Conservation (phyloP, 345 rosid species). For the Eucalyptus pauciflora region DNA sequence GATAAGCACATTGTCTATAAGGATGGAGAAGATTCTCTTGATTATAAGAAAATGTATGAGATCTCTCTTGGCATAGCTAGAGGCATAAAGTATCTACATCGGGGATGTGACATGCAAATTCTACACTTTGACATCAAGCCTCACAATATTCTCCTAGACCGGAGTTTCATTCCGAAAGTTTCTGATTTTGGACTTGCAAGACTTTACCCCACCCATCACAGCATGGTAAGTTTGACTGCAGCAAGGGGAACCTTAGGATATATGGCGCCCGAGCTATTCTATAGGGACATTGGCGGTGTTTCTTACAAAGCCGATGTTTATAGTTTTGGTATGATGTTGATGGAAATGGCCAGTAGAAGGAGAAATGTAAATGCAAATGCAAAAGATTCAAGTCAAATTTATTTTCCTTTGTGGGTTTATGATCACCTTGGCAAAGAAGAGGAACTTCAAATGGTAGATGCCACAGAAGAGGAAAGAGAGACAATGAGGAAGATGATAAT, state of each 20-base stretch:
- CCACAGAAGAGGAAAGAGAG: neutral
- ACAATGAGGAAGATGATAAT: rapidly evolving
- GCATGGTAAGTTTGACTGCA: rapidly evolving
- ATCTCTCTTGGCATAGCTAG: neutral
- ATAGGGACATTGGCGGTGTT: too few species aligned
- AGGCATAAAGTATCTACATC: neutral
- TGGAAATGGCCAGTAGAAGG: too few species aligned
- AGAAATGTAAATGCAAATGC: too few species aligned
- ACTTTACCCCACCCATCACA: rapidly evolving
- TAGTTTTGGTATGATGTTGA: too few species aligned
- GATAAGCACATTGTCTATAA: neutral
- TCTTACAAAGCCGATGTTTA: too few species aligned
- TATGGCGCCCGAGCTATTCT: too few species aligned
- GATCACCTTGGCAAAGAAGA: neutral
- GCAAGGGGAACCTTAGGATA: too few species aligned
- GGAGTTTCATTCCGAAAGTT: neutral
- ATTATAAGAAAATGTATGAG: neutral
- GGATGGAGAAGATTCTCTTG: neutral
- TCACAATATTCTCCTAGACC: neutral
- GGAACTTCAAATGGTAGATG: neutral
- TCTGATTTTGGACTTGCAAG: neutral
- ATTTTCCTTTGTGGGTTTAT: neutral
- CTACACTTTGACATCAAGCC: neutral
- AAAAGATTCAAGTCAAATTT: too few species aligned
- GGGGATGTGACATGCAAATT: neutral